Percentiles rank a stretch among this genome's conserved stretches.
Evolutionary conservation across 176 grass and related monocot species (phyloP).

Genomic region (Musa schizocarpa): DNA sequence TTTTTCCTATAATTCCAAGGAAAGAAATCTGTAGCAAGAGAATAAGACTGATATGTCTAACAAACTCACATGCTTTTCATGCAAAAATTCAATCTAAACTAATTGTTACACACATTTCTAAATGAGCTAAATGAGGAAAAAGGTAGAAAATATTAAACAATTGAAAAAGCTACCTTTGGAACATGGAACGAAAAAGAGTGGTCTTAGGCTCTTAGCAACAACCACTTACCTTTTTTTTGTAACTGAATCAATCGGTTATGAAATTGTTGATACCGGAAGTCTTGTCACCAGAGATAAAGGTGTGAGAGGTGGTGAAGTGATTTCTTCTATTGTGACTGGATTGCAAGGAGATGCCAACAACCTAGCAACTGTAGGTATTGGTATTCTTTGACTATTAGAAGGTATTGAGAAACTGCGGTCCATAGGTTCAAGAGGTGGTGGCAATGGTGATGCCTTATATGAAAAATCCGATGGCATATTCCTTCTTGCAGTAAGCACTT

Average conservation of each 20-base stretch:
- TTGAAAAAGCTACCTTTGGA: too few species aligned
- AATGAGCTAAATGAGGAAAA: too few species aligned
- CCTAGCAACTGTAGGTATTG: constrained; percentile 44
- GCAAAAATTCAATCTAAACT: too few species aligned
- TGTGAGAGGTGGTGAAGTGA: constrained; percentile 44
- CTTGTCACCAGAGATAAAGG: constrained; percentile 42
- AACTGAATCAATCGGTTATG: constrained; percentile 36
- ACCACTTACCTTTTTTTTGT: constrained; percentile 24
- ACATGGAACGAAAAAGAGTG: neutral
- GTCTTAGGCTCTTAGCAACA: neutral
- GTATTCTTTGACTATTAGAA: constrained; percentile 60
- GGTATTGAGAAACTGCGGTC: constrained; percentile 63
- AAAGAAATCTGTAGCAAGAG: too few species aligned
- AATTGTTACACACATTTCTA: too few species aligned
- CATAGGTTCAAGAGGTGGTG: constrained; percentile 52
- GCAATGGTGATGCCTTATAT: constrained; percentile 42
- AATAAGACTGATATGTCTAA: too few species aligned
- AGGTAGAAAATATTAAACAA: too few species aligned
- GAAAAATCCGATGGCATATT: constrained; percentile 31
- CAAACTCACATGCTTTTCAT: too few species aligned
- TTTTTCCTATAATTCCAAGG: too few species aligned
- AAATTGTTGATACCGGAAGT: constrained; percentile 34
- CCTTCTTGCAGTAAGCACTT: constrained; percentile 23
- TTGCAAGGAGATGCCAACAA: constrained; percentile 47
- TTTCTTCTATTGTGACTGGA: constrained; percentile 35